phyloP scores from a whole-genome alignment of 2,329 filamentous ascomycete species.

The Dendrostoma leiphaemia region DNA sequence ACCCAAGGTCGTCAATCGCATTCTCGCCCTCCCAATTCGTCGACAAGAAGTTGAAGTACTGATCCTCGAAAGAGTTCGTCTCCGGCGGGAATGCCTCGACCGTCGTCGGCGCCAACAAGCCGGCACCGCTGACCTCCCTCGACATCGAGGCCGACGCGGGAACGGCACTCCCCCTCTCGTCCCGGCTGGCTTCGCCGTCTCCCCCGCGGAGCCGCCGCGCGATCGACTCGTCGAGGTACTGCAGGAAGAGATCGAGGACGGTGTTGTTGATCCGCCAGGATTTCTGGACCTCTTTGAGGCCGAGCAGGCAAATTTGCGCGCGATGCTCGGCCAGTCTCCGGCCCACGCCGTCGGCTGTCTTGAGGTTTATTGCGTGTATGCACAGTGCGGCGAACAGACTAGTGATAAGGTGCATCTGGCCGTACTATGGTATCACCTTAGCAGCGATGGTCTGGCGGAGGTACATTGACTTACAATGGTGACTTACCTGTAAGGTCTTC shows the following conservation, averaged over 20 bases:
- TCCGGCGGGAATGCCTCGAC: not conserved
- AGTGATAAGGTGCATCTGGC: constrained; percentile 38
- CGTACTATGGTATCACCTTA: constrained; percentile 32
- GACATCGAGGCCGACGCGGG: constrained; percentile 1
- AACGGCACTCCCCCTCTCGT: not conserved
- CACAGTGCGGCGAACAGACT: constrained; percentile 36
- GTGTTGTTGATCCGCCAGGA: constrained; percentile 40
- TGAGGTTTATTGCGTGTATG: constrained; percentile 36
- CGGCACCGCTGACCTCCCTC: constrained; percentile 9
- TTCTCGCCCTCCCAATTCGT: constrained; percentile 36
- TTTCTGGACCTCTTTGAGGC: constrained; percentile 37
- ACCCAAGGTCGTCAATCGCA: constrained; percentile 31
- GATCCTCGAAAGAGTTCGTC: constrained; percentile 32
- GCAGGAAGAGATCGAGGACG: constrained; percentile 35
- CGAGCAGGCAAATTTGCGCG: constrained; percentile 36
- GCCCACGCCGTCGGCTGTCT: constrained; percentile 30
- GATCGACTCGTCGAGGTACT: constrained; percentile 36
- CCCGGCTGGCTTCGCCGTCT: constrained; percentile 13
- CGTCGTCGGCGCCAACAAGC: not conserved
- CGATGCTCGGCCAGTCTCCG: constrained; percentile 35
- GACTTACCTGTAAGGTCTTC: constrained; percentile 13
- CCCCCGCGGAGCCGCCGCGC: constrained; percentile 31
- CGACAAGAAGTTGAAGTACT: constrained; percentile 32
- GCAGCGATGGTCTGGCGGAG: constrained; percentile 10
- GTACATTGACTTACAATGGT: not conserved